Evolutionary conservation across 768 basidiomycete genomes (phyloP).

Genomic region (Guyanaporus albipodus): DNA sequence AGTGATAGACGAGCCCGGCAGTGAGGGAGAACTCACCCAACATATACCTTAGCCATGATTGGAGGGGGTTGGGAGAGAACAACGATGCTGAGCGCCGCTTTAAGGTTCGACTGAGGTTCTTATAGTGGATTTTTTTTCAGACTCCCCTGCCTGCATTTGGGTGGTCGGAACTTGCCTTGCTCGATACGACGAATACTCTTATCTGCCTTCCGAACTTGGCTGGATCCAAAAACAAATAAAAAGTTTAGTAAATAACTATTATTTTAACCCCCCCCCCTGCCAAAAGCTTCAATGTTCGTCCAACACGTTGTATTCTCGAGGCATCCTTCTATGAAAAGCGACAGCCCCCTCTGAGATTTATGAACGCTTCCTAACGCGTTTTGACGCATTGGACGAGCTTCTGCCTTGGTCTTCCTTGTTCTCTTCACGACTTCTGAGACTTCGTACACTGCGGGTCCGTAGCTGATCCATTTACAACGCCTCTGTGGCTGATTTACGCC

Average conservation of each 20-base stretch:
- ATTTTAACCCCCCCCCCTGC: too few species aligned
- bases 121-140: constrained; percentile 32
- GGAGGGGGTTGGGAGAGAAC: constrained; percentile 13
- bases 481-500: not conserved
- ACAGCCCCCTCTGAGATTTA: not conserved
- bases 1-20: too few species aligned
- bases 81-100: constrained; percentile 5
- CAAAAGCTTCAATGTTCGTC: not conserved
- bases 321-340: constrained; percentile 8
- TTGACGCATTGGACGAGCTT: constrained; percentile 5
- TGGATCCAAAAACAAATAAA: too few species aligned
- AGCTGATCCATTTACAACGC: not conserved
- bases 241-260: too few species aligned
- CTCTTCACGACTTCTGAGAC: not conserved
- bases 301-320: constrained; percentile 13
- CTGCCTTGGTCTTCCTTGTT: not conserved
- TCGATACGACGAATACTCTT: not conserved
- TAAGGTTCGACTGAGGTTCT: constrained; percentile 23
- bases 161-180: constrained; percentile 3
- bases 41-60: constrained; percentile 32
- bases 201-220: constrained; percentile 2
- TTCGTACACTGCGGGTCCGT: not conserved
- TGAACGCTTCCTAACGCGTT: not conserved
- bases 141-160: constrained; percentile 32
- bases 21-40: constrained; percentile 24